Percentiles rank a stretch among this genome's conserved stretches.
These are phyloP conservation scores for Theobroma grandiflorum DNA, from an alignment of 441 rosid species.

Conservation along the genomic window DNA sequence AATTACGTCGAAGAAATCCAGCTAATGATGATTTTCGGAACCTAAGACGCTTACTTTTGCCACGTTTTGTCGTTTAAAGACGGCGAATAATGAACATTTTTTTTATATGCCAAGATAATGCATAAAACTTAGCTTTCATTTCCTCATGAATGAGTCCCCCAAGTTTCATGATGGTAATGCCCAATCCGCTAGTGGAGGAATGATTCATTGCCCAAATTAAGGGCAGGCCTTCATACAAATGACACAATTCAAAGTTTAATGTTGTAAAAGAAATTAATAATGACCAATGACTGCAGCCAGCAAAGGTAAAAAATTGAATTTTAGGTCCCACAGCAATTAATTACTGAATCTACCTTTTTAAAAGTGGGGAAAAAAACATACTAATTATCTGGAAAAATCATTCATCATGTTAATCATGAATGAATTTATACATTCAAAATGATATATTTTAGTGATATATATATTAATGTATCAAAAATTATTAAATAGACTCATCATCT, in stretches of 20 bases:
- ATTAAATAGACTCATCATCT: not conserved
- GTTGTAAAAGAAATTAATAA: not conserved
- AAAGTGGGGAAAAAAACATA: not conserved
- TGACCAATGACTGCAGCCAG: not conserved
- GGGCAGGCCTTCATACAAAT: not conserved
- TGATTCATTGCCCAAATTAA: not conserved
- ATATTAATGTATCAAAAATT: not conserved
- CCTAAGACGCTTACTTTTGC: conserved; percentile 41
- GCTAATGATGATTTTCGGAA: conserved; percentile 29
- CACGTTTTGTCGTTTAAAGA: conserved; percentile 51
- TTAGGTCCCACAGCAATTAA: not conserved
- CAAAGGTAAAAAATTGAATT: not conserved
- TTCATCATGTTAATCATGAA: not conserved
- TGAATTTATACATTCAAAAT: not conserved
- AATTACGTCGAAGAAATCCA: conserved; percentile 10
- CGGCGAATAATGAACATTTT: conserved; percentile 14
- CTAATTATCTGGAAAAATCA: not conserved
- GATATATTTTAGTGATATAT: not conserved
- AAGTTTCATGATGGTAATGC: not conserved
- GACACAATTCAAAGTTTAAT: not conserved
- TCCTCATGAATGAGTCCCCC: not conserved
- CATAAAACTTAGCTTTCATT: not conserved
- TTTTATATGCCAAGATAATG: not conserved
- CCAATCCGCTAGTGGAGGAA: not conserved
- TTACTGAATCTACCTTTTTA: not conserved